Evolutionary conservation across 768 basidiomycete species (phyloP).

Genomic region (Calocybe cyanea): DNA sequence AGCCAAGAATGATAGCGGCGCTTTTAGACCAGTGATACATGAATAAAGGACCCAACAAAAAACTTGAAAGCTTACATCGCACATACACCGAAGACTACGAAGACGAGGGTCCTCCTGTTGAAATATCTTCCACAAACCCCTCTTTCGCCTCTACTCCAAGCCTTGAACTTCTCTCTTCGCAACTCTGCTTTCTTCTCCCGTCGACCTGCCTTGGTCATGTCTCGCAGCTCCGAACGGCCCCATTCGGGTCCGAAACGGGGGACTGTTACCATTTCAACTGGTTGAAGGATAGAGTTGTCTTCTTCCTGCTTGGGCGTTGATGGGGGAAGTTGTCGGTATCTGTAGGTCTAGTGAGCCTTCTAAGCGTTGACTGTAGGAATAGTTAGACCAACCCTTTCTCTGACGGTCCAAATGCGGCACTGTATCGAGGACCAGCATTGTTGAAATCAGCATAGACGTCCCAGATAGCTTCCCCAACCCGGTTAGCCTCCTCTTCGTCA

Average conservation of each 20-base stretch:
- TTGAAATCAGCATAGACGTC: constrained; percentile 91
- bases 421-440: constrained; percentile 78
- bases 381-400: constrained; percentile 41
- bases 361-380: neutral
- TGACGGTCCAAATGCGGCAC: constrained; percentile 50
- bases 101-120: constrained; percentile 69
- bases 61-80: constrained; percentile 38
- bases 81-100: constrained; percentile 59
- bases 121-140: constrained; percentile 81
- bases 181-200: constrained; percentile 56
- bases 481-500: constrained; percentile 59
- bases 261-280: constrained; percentile 88
- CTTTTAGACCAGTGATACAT: constrained; percentile 32
- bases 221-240: constrained; percentile 71
- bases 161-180: constrained; percentile 59
- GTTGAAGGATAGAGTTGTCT: constrained; percentile 29
- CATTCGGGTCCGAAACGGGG: constrained; percentile 91
- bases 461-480: constrained; percentile 47
- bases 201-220: constrained; percentile 70
- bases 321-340: constrained; percentile 44
- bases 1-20: constrained; percentile 64
- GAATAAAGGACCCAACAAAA: constrained; percentile 4
- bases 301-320: constrained; percentile 36
- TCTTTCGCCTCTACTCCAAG: constrained; percentile 74
- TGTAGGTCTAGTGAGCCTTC: constrained; percentile 17